phyloP scores from a whole-genome alignment of 352 stramenopile species.

The Ophiocytium majus region DNA sequence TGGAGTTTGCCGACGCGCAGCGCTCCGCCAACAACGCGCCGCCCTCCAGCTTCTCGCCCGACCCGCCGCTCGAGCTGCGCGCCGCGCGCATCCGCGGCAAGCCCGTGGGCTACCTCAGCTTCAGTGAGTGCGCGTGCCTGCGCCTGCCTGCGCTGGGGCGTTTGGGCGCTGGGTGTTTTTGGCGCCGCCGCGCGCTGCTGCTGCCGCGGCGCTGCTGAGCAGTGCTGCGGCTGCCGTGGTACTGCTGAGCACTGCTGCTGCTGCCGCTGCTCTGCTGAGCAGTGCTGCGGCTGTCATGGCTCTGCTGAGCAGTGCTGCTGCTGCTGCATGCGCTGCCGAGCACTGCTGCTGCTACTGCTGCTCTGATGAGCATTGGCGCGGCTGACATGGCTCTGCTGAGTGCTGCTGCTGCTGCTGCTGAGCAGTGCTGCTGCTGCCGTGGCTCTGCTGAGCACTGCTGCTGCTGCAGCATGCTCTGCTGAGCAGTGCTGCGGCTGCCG shows the following conservation, averaged over 20 bases:
- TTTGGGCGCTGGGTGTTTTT: not conserved
- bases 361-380: no score
- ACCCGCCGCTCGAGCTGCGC: slow-evolving; percentile 78
- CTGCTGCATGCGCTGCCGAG: no score
- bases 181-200: not conserved
- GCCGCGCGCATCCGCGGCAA: slow-evolving; percentile 62
- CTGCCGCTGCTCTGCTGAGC: not conserved
- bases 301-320: no score
- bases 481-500: not conserved
- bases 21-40: slow-evolving; percentile 87
- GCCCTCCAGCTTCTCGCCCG: slow-evolving; percentile 80
- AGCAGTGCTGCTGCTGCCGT: no score
- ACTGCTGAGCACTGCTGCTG: not conserved
- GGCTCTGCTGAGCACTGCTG: no score
- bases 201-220: not conserved
- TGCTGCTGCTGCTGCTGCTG: no score
- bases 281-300: not conserved
- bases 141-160: not conserved
- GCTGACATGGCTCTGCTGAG: no score
- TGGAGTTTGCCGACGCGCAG: slow-evolving; percentile 85
- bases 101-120: slow-evolving; percentile 78
- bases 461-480: no score
- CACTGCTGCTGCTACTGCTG: no score
- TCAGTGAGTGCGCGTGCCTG: slow-evolving; percentile 46
- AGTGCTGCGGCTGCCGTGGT: not conserved